Conservation (phyloP, 257 asterid species). For the Ocimum tenuiflorum region DNA sequence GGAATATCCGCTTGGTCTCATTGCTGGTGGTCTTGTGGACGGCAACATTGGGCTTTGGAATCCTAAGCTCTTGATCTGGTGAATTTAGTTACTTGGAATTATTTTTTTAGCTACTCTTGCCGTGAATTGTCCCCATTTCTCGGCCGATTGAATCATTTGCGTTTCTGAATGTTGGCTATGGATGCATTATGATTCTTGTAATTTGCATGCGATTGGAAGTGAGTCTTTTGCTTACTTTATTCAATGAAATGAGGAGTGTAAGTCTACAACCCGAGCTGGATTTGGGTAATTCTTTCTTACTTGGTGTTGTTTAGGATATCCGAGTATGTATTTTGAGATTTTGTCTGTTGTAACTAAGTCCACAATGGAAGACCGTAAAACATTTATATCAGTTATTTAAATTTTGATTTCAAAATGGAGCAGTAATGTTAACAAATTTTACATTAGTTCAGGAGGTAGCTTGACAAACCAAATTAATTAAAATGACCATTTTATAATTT, state of each 20-base stretch:
- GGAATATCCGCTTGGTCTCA: conserved; percentile 64
- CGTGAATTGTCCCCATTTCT: neutral
- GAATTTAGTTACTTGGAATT: conserved; percentile 18
- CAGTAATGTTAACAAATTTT: neutral
- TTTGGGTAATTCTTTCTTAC: neutral
- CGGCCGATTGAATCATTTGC: neutral
- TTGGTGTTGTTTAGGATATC: neutral
- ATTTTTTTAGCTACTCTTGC: neutral
- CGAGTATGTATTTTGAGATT: neutral
- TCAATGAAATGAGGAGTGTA: neutral
- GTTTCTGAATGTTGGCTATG: neutral
- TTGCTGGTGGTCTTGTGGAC: conserved; percentile 96
- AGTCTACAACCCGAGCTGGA: neutral
- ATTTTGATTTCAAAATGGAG: conserved; percentile 14
- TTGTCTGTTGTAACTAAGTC: conserved; percentile 5
- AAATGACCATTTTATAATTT: neutral
- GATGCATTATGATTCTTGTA: conserved; percentile 10
- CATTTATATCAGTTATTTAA: no score
- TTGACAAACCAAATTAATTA: neutral
- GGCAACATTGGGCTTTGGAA: conserved; percentile 95
- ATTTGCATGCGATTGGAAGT: neutral
- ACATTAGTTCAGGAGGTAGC: conserved; percentile 5
- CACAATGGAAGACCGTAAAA: neutral
- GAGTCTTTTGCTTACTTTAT: neutral
- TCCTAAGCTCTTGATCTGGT: conserved; percentile 81